These are phyloP conservation scores for Acorus calamus DNA, from an alignment of 106 monocot species.

Conservation along the genomic window DNA sequence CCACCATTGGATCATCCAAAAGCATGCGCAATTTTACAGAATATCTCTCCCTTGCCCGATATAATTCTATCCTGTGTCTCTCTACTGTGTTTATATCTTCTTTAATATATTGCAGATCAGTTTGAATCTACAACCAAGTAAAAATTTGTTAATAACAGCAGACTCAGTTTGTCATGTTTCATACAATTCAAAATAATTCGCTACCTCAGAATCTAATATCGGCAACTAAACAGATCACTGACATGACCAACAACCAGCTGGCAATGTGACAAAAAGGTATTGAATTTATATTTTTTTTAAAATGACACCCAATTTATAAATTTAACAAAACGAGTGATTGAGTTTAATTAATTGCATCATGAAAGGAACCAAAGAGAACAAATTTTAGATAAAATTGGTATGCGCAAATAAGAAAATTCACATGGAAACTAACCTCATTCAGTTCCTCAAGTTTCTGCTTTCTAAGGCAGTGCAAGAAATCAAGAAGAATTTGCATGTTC, in stretches of 20 bases:
- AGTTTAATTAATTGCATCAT: too few relatives aligned
- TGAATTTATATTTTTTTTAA: too few relatives aligned
- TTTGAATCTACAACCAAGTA: conserved; percentile 58
- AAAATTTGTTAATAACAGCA: neutral
- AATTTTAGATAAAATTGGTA: neutral
- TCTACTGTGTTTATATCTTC: conserved; percentile 93
- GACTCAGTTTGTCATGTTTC: too few relatives aligned
- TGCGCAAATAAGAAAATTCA: neutral
- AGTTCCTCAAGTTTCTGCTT: conserved; percentile 91
- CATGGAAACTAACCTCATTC: conserved; percentile 54
- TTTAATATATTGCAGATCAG: conserved; percentile 88
- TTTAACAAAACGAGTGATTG: too few relatives aligned
- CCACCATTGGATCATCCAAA: conserved; percentile 55
- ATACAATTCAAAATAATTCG: too few relatives aligned
- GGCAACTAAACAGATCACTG: too few relatives aligned
- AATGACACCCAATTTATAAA: too few relatives aligned
- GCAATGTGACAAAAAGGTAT: too few relatives aligned
- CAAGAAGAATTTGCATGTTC: conserved; percentile 94
- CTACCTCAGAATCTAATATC: too few relatives aligned
- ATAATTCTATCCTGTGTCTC: conserved; percentile 66
- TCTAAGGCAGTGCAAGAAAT: conserved; percentile 84
- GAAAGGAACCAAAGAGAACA: neutral
- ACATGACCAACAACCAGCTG: too few relatives aligned
- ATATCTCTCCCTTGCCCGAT: conserved; percentile 81
- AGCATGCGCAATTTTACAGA: conserved; percentile 80